Conservation (phyloP, 148 eudicot species). For the Silene latifolia region DNA sequence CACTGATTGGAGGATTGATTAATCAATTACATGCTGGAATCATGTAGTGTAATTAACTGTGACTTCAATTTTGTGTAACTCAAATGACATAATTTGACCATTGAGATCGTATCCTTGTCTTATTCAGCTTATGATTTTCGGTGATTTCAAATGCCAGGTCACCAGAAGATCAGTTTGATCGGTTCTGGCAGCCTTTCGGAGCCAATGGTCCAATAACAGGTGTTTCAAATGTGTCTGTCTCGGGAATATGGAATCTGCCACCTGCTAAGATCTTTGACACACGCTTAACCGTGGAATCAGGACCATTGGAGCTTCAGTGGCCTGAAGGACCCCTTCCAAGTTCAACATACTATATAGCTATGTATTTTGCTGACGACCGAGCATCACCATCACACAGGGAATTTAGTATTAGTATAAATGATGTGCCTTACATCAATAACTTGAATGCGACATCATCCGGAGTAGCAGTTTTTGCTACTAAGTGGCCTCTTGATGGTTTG, state of each 20-base stretch:
- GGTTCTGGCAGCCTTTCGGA: constrained; percentile 86
- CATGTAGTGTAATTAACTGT: neutral
- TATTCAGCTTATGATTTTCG: neutral
- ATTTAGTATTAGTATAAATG: constrained; percentile 65
- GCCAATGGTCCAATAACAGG: constrained; percentile 34
- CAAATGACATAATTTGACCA: neutral
- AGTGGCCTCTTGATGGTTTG: constrained; percentile 77
- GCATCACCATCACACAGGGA: constrained; percentile 45
- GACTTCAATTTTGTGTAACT: neutral
- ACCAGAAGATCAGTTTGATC: constrained; percentile 87
- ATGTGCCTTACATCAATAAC: constrained; percentile 42
- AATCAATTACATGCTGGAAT: neutral
- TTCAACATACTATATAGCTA: constrained; percentile 64
- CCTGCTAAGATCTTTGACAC: constrained; percentile 72
- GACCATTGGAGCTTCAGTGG: constrained; percentile 61
- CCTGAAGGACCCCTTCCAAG: constrained; percentile 62
- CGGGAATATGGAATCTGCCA: constrained; percentile 90
- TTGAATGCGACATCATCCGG: constrained; percentile 61
- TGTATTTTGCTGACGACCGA: constrained; percentile 75
- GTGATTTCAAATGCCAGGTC: constrained; percentile 44
- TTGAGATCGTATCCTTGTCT: neutral
- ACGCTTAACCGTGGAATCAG: constrained; percentile 36
- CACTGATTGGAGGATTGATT: too few relatives aligned
- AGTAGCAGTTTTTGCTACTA: constrained; percentile 61
- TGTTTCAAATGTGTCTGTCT: constrained; percentile 47